phyloP scores from a whole-genome alignment of 306 rosid species.

The Vachellia pachyceras region DNA sequence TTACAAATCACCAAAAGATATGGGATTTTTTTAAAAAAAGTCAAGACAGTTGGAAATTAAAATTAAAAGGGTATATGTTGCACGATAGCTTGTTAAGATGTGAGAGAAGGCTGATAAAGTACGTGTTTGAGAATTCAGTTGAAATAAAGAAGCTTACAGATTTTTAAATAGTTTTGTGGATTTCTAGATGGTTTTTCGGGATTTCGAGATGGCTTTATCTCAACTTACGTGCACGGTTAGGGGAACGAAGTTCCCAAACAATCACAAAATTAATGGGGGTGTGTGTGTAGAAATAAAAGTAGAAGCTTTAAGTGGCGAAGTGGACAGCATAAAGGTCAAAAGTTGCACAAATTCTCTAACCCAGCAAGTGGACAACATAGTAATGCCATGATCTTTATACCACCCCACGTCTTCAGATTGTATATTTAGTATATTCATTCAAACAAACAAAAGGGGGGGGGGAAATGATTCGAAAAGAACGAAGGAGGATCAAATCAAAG shows the following conservation, averaged over 20 bases:
- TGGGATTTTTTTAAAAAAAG: background rate
- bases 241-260: too few species aligned
- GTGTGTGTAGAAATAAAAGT: constrained; percentile 1
- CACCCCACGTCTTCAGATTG: background rate
- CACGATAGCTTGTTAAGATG: constrained; percentile 47
- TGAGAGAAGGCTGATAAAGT: too few species aligned
- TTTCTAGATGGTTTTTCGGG: too few species aligned
- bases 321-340: constrained; percentile 43
- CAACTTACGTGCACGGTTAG: too few species aligned
- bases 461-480: background rate
- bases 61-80: too few species aligned
- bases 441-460: background rate
- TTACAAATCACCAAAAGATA: background rate
- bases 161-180: too few species aligned
- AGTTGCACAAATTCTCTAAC: constrained; percentile 35
- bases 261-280: constrained; percentile 28
- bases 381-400: constrained; percentile 19
- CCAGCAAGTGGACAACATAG: constrained; percentile 37
- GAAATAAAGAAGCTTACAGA: too few species aligned
- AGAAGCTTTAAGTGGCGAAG: constrained; percentile 16
- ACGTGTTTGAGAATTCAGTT: too few species aligned
- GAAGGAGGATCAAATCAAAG: background rate
- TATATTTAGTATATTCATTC: constrained; percentile 13
- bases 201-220: too few species aligned
- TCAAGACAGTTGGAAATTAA: too few species aligned